Base-by-base conservation (phyloP, 192 early-diverging fungal genomes). In the Chytriomyces hyalinus region DNA sequence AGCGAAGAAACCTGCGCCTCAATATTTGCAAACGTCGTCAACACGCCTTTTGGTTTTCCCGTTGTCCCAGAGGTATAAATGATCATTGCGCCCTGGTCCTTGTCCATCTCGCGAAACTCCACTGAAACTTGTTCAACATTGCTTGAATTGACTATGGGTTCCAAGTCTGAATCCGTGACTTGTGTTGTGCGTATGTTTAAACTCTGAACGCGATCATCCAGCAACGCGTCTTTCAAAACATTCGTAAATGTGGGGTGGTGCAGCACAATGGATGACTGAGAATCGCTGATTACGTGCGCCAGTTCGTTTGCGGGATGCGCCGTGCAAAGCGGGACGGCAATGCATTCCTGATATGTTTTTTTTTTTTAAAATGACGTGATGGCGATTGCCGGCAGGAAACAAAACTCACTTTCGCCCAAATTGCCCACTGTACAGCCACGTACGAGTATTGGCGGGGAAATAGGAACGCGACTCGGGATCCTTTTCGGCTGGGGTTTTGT, bases 11-110 rank as follows among this genome's bases (percentile, higher is more conserved):
- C 85, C 76, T 95, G 93, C 2, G 91, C 88, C 3, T 85, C 80
- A 15, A 95, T 84, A 20, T 83, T 89, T 6, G 77, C 79, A 63
- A 91, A 91, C 6, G 94, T 93, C 65, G 88, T 87, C 4, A 96
- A 89, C 0, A 94, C 94, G n/a, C 94, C 95, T 80, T 96, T 96
- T 57, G 95, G 95, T 60, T 83, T 83, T 13, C 92, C 92, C 64
- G 80, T 83, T 8, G 71, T 86, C 8, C 73, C 67, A 65, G 90
- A 92, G 0, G 93, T 94, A 82, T 92, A 94, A 48, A 94, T 92
- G 75, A 95, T 90, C 76, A 93, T 73, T 0, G 92, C 93, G 45
- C 89, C 71, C 24, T 70, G 13, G 53, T 81, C 80, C 49, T 80
- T 67, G 66, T 86, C 83, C 49, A 81, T 57, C 0, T 57, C 53